A percentile compares a stretch with the other conserved stretches of the same genome.
Conservation (phyloP, 208 protist genomes). For the Trypanosoma theileri region DNA sequence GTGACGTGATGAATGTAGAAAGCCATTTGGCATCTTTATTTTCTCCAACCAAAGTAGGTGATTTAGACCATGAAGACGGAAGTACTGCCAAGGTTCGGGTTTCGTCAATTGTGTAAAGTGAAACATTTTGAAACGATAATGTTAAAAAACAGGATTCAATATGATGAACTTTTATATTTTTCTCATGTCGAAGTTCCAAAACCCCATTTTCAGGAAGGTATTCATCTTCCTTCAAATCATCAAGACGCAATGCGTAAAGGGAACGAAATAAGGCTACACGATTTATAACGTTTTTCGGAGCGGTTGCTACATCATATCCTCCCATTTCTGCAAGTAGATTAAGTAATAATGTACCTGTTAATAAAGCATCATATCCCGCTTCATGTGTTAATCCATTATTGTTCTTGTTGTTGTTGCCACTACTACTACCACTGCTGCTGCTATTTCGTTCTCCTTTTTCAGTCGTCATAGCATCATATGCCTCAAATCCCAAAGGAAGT, state of each 20-base stretch:
- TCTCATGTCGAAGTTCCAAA: conserved; percentile 46
- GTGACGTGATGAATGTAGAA: conserved; percentile 27
- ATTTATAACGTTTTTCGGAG: conserved; percentile 36
- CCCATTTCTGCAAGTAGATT: conserved; percentile 64
- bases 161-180: conserved; percentile 35
- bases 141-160: conserved; percentile 44
- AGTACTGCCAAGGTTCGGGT: conserved; percentile 51
- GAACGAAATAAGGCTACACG: conserved; percentile 61
- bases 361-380: conserved; percentile 72
- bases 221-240: conserved; percentile 33
- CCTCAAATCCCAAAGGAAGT: conserved; percentile 63
- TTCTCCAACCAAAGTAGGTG: background rate
- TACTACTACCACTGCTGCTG: background rate
- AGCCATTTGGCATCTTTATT: conserved; percentile 9
- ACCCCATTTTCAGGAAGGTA: conserved; percentile 40
- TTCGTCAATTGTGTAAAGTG: conserved; percentile 40
- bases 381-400: conserved; percentile 39
- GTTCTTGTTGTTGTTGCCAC: background rate
- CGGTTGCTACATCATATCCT: conserved; percentile 17
- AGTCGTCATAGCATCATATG: conserved; percentile 54
- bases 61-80: conserved; percentile 17
- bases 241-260: conserved; percentile 49
- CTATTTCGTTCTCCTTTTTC: conserved; percentile 12
- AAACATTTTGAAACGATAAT: conserved; percentile 28
- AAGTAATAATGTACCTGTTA: conserved; percentile 67